Evolutionary conservation across 495 filamentous ascomycete genomes (phyloP), one percentile per base, ranked within the genome.

Genomic region (Lasiosphaeria ovina): DNA sequence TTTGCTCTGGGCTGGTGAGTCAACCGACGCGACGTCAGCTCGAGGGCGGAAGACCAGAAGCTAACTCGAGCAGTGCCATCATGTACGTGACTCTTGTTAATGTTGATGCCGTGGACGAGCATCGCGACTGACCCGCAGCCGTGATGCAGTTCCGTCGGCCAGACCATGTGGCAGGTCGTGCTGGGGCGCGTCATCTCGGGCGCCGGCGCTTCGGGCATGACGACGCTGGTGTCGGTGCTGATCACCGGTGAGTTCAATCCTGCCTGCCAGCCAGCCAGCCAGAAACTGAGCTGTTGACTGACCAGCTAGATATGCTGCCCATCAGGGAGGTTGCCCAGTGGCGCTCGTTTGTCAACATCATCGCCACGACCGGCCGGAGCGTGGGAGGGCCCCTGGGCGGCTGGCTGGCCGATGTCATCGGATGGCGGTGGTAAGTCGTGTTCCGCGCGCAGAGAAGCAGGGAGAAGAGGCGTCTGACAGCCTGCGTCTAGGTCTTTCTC

Each of bases 321-420:
- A 70, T 82, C n/a, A 76, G 83, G n/a, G 83, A 90, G n/a, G 76
- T 89, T 0, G 87, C 85, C 7, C 72, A 77, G 10, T 90, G 85
- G 85, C 77, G 85, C 50, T 81, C 84, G 8, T 88, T 87, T 66
- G 76, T 88, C 31, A 89, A 90, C 59, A 77, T 89, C 11, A 74
- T 84, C 6, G 80, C 83, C 61, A 89, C 85, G 0, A 74, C 83
- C 3, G 87, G 87, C 8, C 79, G 87, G n/a, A 84, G 80, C 57
- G 57, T 86, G 11, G 87, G 87, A 4, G 87, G 87, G 0, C 86
- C 86, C 1, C 38, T 87, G 0, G 87, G 87, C 1, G 87, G 87
- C 0, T 84, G 76, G 62, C 69, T 90, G 10, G 83, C 85, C 9
- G 85, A 90, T 60, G 79, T 80, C 1, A 77, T 88, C 33, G 85